Base-by-base conservation (phyloP, 108 stramenopile species). In the Schizochytrium sp. region DNA sequence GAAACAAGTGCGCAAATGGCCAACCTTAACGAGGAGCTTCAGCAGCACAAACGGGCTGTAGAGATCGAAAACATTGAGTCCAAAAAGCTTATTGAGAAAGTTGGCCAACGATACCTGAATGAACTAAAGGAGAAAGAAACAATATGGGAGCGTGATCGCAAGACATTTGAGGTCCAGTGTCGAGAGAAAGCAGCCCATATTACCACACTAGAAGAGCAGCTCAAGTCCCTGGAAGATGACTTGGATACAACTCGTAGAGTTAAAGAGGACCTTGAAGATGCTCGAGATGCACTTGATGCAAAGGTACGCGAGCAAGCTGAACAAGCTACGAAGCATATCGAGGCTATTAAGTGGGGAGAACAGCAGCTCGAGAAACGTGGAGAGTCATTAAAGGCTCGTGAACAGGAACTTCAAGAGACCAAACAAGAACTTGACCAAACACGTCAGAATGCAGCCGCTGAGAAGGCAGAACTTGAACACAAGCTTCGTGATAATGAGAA, bases 21-120 rank as follows among this genome's bases (percentile, higher is more conserved):
- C 17, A 83, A 83, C 53, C 15, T 83, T 0, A 83, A 83, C 3
- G 76, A 83, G 53, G 76, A 83, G 76, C 76, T 83, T 2, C 76
- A 83, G 53, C 76, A 83, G 76, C 76, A 83, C 47, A 83, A 83
- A 53, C 76, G 76, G 28, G 76, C 76, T 28, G 76, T 83, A 53
- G 76, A 83, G 47, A 83, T 83, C 28, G 76, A 83, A 28, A 83
- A 83, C 47, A 83, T 83, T 2, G 76, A 83, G 76, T 55, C 47
- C 76, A 49, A 55, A 1, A 83, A 83, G 53, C 76, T 49, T n/a
- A 83, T 83, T 3, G 76, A 83, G 76, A 49, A 83, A 42, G 76
- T 55, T n/a, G 64, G 64, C 28, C 64, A 69, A 44, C 64, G 64
- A 38, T 69, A 69, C 28, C 28, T 69, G 12, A 69, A 38, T 44